Conservation (phyloP, 371 early-diverging fungal species). For the Apophysomyces elegans region DNA sequence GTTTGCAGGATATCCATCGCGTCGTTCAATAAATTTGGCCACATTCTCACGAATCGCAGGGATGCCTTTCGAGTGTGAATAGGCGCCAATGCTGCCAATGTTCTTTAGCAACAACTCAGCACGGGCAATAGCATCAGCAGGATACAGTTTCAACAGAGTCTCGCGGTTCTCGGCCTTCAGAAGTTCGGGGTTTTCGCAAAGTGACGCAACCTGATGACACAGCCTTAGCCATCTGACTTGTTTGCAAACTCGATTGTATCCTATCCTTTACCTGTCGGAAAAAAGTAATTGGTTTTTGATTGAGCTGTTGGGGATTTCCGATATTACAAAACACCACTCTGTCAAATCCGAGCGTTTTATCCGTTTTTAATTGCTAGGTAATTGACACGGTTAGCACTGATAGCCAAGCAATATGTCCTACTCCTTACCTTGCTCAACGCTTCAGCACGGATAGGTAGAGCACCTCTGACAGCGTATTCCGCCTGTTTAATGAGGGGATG, state of each 20-base stretch:
- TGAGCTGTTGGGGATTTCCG: conserved; percentile 94
- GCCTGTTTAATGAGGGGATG: conserved; percentile 76
- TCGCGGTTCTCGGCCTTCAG: conserved; percentile 56
- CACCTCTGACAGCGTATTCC: conserved; percentile 98
- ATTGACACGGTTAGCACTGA: neutral
- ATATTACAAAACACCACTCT: conserved; percentile 88
- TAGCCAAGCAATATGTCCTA: neutral
- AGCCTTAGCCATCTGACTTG: conserved; percentile 39
- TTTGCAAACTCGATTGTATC: conserved; percentile 5
- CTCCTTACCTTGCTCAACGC: conserved; percentile 69
- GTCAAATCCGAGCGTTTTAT: conserved; percentile 63
- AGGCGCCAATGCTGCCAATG: conserved; percentile 83
- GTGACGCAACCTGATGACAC: conserved; percentile 37
- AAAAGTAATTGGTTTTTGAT: conserved; percentile 94
- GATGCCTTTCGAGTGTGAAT: conserved; percentile 91
- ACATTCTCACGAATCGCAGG: conserved; percentile 78
- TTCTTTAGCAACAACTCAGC: conserved; percentile 68
- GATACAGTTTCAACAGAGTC: conserved; percentile 64
- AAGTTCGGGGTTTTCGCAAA: conserved; percentile 82
- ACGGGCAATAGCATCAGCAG: conserved; percentile 81
- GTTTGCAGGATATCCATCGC: conserved; percentile 85
- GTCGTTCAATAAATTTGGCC: conserved; percentile 79
- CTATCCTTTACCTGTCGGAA: conserved; percentile 76
- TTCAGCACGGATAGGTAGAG: conserved; percentile 94
- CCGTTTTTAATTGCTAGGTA: conserved; percentile 13